A percentile compares a stretch with the other conserved stretches of the same genome.
These are phyloP conservation scores for Phytophthora cryptogea DNA, from an alignment of 352 stramenopile species.

Conservation along the genomic window DNA sequence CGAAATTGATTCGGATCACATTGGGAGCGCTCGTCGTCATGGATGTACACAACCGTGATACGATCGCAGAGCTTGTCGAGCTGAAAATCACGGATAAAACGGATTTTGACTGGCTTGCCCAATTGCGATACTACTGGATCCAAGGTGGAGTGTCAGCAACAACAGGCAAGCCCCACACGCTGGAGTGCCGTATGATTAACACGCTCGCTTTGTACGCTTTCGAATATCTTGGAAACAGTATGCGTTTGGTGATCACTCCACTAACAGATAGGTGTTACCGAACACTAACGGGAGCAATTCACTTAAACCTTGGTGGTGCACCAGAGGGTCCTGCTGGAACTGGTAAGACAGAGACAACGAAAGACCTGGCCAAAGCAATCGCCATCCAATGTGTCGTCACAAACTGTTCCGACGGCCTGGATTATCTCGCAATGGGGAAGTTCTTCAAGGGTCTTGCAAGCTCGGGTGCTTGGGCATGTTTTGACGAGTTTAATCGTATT, in stretches of 20 bases:
- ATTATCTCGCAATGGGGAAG: conserved; percentile 94
- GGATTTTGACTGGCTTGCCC: conserved; percentile 95
- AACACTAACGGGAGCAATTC: conserved; percentile 91
- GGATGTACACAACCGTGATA: conserved; percentile 95
- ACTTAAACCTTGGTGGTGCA: conserved; percentile 90
- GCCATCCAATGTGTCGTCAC: conserved; percentile 94
- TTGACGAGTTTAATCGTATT: conserved; percentile 95
- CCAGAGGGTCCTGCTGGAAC: conserved; percentile 91
- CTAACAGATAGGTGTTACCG: conserved; percentile 93
- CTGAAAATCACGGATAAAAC: conserved; percentile 74
- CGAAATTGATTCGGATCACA: conserved; percentile 92
- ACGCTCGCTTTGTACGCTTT: conserved; percentile 91
- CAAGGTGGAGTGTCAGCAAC: conserved; percentile 79
- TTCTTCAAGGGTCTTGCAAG: conserved; percentile 94
- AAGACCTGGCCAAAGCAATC: conserved; percentile 92
- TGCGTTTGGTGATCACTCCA: conserved; percentile 92
- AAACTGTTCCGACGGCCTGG: conserved; percentile 90
- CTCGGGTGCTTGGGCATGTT: conserved; percentile 92
- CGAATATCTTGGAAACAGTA: conserved; percentile 93
- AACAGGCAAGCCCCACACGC: conserved; percentile 86
- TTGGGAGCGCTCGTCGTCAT: conserved; percentile 94
- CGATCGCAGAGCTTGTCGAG: conserved; percentile 90
- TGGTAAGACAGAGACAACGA: conserved; percentile 93
- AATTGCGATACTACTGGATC: conserved; percentile 94
- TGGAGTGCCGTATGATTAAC: conserved; percentile 94